A percentile compares a stretch with the other conserved stretches of the same genome.
Evolutionary conservation across 2,329 filamentous ascomycete species (phyloP).

Genomic region (Samsoniella hepiali): DNA sequence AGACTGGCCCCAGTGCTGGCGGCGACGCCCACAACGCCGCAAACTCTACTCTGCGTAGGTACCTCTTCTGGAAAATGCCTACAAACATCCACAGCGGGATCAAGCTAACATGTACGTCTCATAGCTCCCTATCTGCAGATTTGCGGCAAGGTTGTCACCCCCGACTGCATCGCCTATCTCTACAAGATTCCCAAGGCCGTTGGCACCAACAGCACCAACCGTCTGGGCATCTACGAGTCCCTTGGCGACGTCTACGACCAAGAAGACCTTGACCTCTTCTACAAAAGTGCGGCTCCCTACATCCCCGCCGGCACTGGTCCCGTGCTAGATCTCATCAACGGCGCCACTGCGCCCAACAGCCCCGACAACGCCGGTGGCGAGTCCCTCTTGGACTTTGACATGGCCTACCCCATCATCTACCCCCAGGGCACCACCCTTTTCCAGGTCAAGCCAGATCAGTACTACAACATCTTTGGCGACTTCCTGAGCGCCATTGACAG

Average conservation of each 20-base stretch:
- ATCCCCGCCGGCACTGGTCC: slow-evolving; percentile 43
- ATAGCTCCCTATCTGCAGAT: not conserved
- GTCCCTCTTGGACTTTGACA: slow-evolving; percentile 51
- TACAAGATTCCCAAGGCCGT: slow-evolving; percentile 42
- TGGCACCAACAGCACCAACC: slow-evolving; percentile 39
- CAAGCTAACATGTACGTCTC: not conserved
- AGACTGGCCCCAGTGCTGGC: not conserved
- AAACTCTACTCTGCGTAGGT: slow-evolving; percentile 9
- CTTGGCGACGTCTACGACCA: slow-evolving; percentile 50
- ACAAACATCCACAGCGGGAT: not conserved
- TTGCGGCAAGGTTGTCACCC: slow-evolving; percentile 55
- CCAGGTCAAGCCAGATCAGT: slow-evolving; percentile 37
- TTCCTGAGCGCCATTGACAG: slow-evolving; percentile 46
- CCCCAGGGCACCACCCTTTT: slow-evolving; percentile 51
- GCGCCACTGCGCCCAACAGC: slow-evolving; percentile 41
- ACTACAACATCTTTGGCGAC: slow-evolving; percentile 41
- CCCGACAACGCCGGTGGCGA: slow-evolving; percentile 37
- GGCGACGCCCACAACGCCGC: not conserved
- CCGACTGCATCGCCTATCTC: slow-evolving; percentile 51
- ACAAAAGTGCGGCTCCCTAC: slow-evolving; percentile 39
- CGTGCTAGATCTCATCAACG: slow-evolving; percentile 44
- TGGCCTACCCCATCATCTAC: slow-evolving; percentile 48
- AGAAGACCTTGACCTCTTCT: slow-evolving; percentile 47
- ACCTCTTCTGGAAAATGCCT: not conserved
- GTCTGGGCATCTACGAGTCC: slow-evolving; percentile 51